These are phyloP conservation scores for Grigorovia transvaalensis DNA, from an alignment of 805 yeast species.

Conservation along the genomic window DNA sequence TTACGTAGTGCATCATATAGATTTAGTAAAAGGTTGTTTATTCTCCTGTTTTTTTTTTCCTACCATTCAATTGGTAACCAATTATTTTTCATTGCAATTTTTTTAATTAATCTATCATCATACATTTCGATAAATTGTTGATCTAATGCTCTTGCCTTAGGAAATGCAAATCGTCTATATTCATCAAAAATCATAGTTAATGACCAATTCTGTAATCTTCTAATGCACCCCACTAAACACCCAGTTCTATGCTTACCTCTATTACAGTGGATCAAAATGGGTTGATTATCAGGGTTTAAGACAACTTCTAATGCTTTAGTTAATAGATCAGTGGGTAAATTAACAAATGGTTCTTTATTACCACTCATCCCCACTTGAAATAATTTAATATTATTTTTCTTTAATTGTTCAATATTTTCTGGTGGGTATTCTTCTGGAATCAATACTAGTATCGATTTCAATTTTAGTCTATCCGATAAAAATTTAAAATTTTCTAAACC, in stretches of 20 bases:
- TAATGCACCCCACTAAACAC: slow-evolving; percentile 84
- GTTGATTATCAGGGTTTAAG: slow-evolving; percentile 79
- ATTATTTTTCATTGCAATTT: slow-evolving; percentile 39
- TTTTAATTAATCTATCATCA: slow-evolving; percentile 52
- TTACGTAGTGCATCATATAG: not conserved
- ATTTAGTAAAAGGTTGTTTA: not conserved
- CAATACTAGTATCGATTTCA: slow-evolving; percentile 70
- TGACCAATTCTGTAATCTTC: slow-evolving; percentile 87
- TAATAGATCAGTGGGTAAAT: slow-evolving; percentile 55
- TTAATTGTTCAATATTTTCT: slow-evolving; percentile 57
- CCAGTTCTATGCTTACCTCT: slow-evolving; percentile 97
- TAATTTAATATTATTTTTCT: slow-evolving; percentile 50
- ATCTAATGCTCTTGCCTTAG: slow-evolving; percentile 90
- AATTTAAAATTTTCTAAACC: slow-evolving; percentile 71
- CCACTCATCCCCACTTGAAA: slow-evolving; percentile 92
- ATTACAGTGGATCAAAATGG: slow-evolving; percentile 87
- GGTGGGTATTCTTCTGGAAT: slow-evolving; percentile 88
- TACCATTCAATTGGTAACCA: slow-evolving; percentile 69
- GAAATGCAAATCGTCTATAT: slow-evolving; percentile 86
- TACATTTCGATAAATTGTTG: slow-evolving; percentile 91
- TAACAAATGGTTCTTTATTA: slow-evolving; percentile 89
- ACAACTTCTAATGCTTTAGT: slow-evolving; percentile 76
- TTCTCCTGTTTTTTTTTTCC: not conserved
- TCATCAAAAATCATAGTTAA: slow-evolving; percentile 91
- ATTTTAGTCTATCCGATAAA: slow-evolving; percentile 41